Percentiles rank a stretch among this genome's conserved stretches.
Conservation (phyloP, 352 stramenopile genomes). For the Phytophthora macrochlamydospora region DNA sequence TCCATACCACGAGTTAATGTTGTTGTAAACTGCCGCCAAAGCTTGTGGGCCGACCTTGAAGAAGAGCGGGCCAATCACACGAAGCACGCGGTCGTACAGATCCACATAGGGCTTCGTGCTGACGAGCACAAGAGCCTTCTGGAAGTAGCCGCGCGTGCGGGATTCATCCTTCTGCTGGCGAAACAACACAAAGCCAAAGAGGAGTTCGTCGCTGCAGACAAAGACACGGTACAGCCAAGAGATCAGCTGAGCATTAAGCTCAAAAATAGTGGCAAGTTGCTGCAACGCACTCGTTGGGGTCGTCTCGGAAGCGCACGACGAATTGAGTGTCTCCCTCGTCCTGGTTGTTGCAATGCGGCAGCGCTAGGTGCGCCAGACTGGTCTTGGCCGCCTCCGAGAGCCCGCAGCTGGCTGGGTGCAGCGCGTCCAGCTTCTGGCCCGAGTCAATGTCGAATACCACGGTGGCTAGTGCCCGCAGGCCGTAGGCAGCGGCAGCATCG, state of each 20-base stretch:
- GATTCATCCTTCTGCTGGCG: constrained; percentile 78
- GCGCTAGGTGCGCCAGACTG: constrained; percentile 75
- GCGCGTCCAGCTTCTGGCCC: constrained; percentile 69
- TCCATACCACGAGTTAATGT: constrained; percentile 69
- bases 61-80: constrained; percentile 74
- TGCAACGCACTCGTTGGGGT: constrained; percentile 37
- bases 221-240: constrained; percentile 6
- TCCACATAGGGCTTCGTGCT: constrained; percentile 73
- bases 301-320: constrained; percentile 68
- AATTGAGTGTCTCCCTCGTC: constrained; percentile 89
- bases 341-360: constrained; percentile 89
- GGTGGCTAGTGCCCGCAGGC: constrained; percentile 65
- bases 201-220: constrained; percentile 39
- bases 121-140: constrained; percentile 86
- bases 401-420: constrained; percentile 52
- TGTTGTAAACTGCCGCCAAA: constrained; percentile 72
- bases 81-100: constrained; percentile 77
- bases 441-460: constrained; percentile 86
- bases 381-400: constrained; percentile 60
- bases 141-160: constrained; percentile 78
- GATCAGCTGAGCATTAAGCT: constrained; percentile 7
- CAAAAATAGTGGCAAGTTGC: neutral
- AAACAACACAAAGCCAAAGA: constrained; percentile 89
- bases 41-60: constrained; percentile 77
- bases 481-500: constrained; percentile 31